These are phyloP conservation scores for Ogataea trehaloabstinens DNA, from an alignment of 805 yeast species.

Conservation along the genomic window DNA sequence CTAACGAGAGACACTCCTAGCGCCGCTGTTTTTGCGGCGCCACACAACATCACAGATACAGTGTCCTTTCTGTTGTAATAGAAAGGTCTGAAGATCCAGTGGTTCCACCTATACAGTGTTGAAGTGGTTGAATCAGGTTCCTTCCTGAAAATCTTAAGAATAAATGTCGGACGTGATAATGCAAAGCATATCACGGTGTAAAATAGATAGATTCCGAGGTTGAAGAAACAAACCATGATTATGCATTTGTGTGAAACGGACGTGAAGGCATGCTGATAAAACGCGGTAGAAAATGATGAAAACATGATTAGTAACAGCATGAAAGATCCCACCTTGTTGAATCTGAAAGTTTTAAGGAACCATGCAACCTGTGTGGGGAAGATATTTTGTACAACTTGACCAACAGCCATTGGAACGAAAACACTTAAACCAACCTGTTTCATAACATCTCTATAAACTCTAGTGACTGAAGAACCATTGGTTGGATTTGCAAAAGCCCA, in stretches of 20 bases:
- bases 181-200: slow-evolving; percentile 65
- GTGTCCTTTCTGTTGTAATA: slow-evolving; percentile 71
- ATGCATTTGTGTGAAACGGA: slow-evolving; percentile 50
- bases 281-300: slow-evolving; percentile 79
- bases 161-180: slow-evolving; percentile 56
- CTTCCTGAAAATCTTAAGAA: slow-evolving; percentile 41
- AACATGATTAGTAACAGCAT: slow-evolving; percentile 66
- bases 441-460: slow-evolving; percentile 74
- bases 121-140: slow-evolving; percentile 49
- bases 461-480: slow-evolving; percentile 47
- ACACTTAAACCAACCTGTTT: slow-evolving; percentile 79
- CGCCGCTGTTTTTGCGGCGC: slow-evolving; percentile 93
- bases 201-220: slow-evolving; percentile 73
- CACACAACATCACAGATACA: slow-evolving; percentile 79
- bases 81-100: slow-evolving; percentile 56
- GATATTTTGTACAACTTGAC: slow-evolving; percentile 74
- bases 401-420: slow-evolving; percentile 84
- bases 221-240: slow-evolving; percentile 78
- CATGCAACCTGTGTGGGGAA: slow-evolving; percentile 65
- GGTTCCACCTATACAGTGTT: slow-evolving; percentile 41
- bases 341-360: slow-evolving; percentile 52
- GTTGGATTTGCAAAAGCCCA: slow-evolving; percentile 87
- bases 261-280: slow-evolving; percentile 75
- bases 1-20: slow-evolving; percentile 82
- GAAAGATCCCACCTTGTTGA: slow-evolving; percentile 74